Evolutionary conservation across 345 rosid genomes (phyloP).

Genomic region (Iberis pinnata): DNA sequence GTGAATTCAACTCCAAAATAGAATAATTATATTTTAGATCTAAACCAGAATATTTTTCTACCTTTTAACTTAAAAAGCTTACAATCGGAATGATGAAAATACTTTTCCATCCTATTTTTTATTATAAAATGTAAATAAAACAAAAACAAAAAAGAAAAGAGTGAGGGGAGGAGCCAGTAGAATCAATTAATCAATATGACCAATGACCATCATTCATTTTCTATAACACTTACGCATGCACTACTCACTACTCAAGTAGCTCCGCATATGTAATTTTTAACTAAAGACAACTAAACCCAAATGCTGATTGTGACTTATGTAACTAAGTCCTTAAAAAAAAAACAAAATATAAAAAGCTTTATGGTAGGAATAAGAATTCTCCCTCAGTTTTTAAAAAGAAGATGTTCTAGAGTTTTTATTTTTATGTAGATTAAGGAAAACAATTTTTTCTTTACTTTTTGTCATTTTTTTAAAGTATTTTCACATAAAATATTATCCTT

Average conservation of each 20-base stretch:
- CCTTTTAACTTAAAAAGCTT: slow-evolving; percentile 22
- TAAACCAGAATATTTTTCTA: slow-evolving; percentile 12
- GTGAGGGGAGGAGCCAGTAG: slow-evolving; percentile 15
- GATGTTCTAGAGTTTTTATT: too few relatives aligned
- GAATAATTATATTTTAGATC: too few relatives aligned
- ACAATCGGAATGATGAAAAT: slow-evolving; percentile 27
- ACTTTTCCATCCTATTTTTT: neutral
- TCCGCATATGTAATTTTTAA: slow-evolving; percentile 30
- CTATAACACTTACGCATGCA: slow-evolving; percentile 23
- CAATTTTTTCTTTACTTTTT: too few relatives aligned
- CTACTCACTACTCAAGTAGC: slow-evolving; percentile 38
- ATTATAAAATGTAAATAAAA: too few relatives aligned
- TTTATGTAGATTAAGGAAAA: too few relatives aligned
- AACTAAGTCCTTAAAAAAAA: neutral
- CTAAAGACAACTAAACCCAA: too few relatives aligned
- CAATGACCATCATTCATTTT: slow-evolving; percentile 15
- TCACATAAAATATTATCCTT: too few relatives aligned
- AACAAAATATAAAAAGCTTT: too few relatives aligned
- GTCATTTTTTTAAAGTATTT: too few relatives aligned
- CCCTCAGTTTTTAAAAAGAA: too few relatives aligned
- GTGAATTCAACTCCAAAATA: too few relatives aligned
- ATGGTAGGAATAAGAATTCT: too few relatives aligned
- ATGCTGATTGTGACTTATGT: neutral
- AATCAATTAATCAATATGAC: slow-evolving; percentile 21
- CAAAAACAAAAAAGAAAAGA: neutral